These are phyloP conservation scores for Aspergillus ruber DNA, from an alignment of 2,329 filamentous ascomycete species.

Conservation along the genomic window DNA sequence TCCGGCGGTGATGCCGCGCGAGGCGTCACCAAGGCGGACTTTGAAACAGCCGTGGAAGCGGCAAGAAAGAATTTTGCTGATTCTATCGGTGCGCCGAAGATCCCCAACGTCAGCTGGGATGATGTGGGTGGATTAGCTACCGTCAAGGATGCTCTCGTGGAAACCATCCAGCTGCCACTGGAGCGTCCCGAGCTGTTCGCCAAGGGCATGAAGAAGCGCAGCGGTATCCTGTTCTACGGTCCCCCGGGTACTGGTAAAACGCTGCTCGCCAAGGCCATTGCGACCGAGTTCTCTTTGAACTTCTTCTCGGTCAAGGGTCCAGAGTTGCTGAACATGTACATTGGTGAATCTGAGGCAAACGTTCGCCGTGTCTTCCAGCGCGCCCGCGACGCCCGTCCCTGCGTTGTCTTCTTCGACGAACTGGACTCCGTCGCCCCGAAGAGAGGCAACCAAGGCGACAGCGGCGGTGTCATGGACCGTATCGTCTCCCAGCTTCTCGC, in stretches of 20 bases:
- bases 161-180: conserved; percentile 90
- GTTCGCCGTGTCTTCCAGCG: conserved; percentile 99
- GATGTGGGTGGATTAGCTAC: conserved; percentile 90
- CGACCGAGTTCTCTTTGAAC: conserved; percentile 97
- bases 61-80: conserved; percentile 97
- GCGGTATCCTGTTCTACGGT: conserved; percentile 97
- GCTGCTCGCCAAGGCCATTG: conserved; percentile 95
- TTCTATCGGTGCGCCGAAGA: conserved; percentile 94
- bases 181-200: conserved; percentile 90
- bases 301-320: conserved; percentile 99
- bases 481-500: conserved; percentile 93
- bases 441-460: conserved; percentile 93
- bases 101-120: conserved; percentile 93
- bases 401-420: conserved; percentile 97
- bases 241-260: conserved; percentile 99
- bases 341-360: conserved; percentile 99
- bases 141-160: conserved; percentile 94
- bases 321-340: conserved; percentile 98
- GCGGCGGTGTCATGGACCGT: conserved; percentile 94
- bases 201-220: conserved; percentile 96
- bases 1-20: conserved; percentile 74
- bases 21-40: conserved; percentile 74
- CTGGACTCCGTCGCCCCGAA: conserved; percentile 95
- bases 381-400: conserved; percentile 92
- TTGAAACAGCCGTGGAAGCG: conserved; percentile 88